Evolutionary conservation across 176 grass and related monocot species (phyloP), one percentile per base, ranked within the genome.

Genomic region (Pharus latifolius): DNA sequence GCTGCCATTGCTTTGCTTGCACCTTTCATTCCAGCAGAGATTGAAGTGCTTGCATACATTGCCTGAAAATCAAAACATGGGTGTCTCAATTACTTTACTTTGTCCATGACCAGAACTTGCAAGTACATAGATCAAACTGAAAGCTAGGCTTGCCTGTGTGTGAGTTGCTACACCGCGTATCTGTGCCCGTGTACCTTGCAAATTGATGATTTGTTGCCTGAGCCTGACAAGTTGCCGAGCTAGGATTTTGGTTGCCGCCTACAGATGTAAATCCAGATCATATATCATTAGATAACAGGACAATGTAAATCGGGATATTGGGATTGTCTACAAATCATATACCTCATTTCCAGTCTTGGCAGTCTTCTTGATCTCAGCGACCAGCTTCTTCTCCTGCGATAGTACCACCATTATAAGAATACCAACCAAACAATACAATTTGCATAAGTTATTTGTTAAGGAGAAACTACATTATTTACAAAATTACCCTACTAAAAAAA

Each of bases 11-110:
- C 95, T 90, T 91, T 99, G 79, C 91, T 99, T 75, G 90, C 95
- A 53, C 95, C 95, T 78, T 99, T 99, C 95, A 99, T 99, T 63
- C 95, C 95, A 79, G 95, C 80, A 70, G 95, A 99, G 77, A 99
- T 99, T 75, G 95, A 99, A 77, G 95, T 99, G 28, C 84, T 91
- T 0, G 95, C 95, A 38, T 99, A 45, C 95, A 99, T 91, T 75
- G 95, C 95, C 95, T 99, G 68, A 38, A 28, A 28, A 78, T 9
- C 59, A 77, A 75, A 18, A 71, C 49, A 90, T 56, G 19, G 28
- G 49, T 51, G 8, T 3, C 13, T 78, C 28, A 5, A 30, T 15
- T 37, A 69, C 32, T 58, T 61, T 50, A 31, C 56, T 25, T 37
- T 70, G 56, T 57, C 16, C 4, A 20, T n/a, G 8, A 58, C 10